Base-by-base conservation (phyloP, 1,284 basidiomycete species). In the Puccinia brachypodii region DNA sequence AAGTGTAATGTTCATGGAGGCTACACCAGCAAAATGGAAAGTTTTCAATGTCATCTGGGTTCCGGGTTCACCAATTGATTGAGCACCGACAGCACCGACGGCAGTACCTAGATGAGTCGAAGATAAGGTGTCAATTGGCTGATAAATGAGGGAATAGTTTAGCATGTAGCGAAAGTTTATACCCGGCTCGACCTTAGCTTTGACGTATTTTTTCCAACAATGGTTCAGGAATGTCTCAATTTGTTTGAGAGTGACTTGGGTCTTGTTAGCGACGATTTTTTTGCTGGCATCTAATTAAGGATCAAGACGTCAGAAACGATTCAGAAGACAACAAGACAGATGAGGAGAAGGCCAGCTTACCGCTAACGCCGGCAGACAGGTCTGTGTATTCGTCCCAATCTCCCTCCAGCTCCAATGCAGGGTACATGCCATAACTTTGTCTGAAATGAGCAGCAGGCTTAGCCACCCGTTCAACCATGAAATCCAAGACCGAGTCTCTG, bases 11-110 rank as follows among this genome's bases (percentile, higher is more conserved):
- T 98, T 99, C 97, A 99, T 99, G 47, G 96, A 97, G 14, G 97
- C 97, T 83, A 99, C 96, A 89, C 97, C 97, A 85, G 97, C 97
- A 88, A 99, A 99, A 89, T 99, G 97, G 91, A 99, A 99, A 83
- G 97, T 99, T 88, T 99, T 99, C 84, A 99, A 88, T 8, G 97
- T 99, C 97, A 99, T 99, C 86, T 99, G 97, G 2, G 97, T 99
- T 81, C 97, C 97, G 0, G 97, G 97, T 87, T 99, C 97, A 86
- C 97, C 97, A 84, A 99, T 99, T 8, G 97, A 99, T 87, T 99
- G 97, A 0, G 97, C 97, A 22, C 97, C 97, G 68, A 99, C 95
- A 22, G 97, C 97, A 74, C 97, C 97, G 25, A 99, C 97, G 6
- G 97, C 98, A 0, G 95, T 83, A 28, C 83, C 86, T 19, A 85